Conservation (phyloP, 208 protist species). For the Leishmania martiniquensis region DNA sequence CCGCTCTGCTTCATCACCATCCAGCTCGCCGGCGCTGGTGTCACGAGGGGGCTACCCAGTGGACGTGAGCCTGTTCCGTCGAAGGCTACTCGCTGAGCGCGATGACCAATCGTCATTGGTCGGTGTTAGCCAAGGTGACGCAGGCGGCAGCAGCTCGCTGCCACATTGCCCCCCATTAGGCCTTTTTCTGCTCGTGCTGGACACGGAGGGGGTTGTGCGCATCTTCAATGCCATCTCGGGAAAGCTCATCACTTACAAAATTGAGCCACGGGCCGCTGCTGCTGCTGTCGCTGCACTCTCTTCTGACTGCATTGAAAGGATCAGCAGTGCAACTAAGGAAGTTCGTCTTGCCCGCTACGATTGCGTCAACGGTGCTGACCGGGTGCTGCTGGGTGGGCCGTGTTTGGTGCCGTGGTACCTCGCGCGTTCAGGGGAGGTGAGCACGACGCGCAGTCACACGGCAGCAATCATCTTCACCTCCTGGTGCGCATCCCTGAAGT, state of each 20-base stretch:
- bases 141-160: neutral
- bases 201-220: slow-evolving; percentile 72
- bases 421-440: slow-evolving; percentile 27
- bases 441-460: slow-evolving; percentile 61
- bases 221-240: slow-evolving; percentile 70
- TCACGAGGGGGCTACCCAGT: slow-evolving; percentile 68
- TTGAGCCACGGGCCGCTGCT: slow-evolving; percentile 4
- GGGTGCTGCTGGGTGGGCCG: slow-evolving; percentile 72
- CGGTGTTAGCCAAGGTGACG: neutral
- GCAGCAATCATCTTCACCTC: slow-evolving; percentile 60
- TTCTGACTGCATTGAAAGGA: neutral
- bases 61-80: slow-evolving; percentile 75
- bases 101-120: neutral
- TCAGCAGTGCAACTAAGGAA: slow-evolving; percentile 10
- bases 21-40: slow-evolving; percentile 1
- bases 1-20: neutral
- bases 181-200: slow-evolving; percentile 68
- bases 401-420: slow-evolving; percentile 78
- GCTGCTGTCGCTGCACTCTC: neutral
- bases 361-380: slow-evolving; percentile 40
- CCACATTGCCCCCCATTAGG: slow-evolving; percentile 14
- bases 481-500: slow-evolving; percentile 44
- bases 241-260: slow-evolving; percentile 29
- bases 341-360: slow-evolving; percentile 78
- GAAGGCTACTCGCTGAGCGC: neutral